Conservation (phyloP, 768 basidiomycete species). For the Strobilomyces echinocephalus region DNA sequence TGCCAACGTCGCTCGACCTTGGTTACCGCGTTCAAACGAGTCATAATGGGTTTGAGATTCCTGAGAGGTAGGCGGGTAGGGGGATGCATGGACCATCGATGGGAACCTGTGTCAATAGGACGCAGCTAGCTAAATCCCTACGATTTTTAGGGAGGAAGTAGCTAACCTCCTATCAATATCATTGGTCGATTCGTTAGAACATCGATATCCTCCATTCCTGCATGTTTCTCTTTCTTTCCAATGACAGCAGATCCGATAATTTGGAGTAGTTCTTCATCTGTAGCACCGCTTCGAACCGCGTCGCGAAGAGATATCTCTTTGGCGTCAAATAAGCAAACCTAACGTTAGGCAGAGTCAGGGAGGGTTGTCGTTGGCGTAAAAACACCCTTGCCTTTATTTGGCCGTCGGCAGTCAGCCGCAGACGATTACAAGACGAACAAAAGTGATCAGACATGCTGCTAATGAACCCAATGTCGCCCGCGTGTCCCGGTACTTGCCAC, state of each 20-base stretch:
- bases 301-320: slow-evolving; percentile 81
- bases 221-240: slow-evolving; percentile 77
- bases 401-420: slow-evolving; percentile 85
- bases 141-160: slow-evolving; percentile 31
- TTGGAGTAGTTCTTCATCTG: slow-evolving; percentile 56
- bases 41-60: not conserved
- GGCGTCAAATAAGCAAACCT: slow-evolving; percentile 87
- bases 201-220: slow-evolving; percentile 78
- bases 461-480: slow-evolving; percentile 79
- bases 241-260: slow-evolving; percentile 61
- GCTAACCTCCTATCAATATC: slow-evolving; percentile 94
- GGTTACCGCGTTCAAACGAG: not conserved
- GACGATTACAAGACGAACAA: slow-evolving; percentile 77
- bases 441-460: slow-evolving; percentile 94
- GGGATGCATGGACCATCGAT: slow-evolving; percentile 2
- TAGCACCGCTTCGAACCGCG: slow-evolving; percentile 58
- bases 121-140: slow-evolving; percentile 16
- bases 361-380: not conserved
- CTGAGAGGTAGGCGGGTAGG: not conserved
- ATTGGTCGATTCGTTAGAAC: slow-evolving; percentile 77
- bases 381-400: slow-evolving; percentile 65
- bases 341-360: slow-evolving; percentile 5
- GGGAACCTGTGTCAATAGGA: slow-evolving; percentile 20
- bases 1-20: slow-evolving; percentile 22
- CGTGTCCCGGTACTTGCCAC: slow-evolving; percentile 67